These are phyloP conservation scores for Phytophthora lateralis DNA, from an alignment of 352 stramenopile genomes.

Conservation along the genomic window DNA sequence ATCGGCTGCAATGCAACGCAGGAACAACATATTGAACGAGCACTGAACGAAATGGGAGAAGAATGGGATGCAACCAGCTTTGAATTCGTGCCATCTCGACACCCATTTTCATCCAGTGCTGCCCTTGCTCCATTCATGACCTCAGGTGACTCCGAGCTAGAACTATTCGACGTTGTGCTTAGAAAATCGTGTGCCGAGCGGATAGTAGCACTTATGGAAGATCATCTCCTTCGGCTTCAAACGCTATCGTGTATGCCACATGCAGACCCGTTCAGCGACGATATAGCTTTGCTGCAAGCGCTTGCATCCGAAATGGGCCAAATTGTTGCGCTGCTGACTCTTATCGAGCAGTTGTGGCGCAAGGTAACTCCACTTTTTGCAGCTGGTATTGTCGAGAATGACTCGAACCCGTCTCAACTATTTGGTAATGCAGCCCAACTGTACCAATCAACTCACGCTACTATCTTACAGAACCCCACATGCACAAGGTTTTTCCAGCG, in stretches of 20 bases:
- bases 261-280: slow-evolving; percentile 44
- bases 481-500: slow-evolving; percentile 45
- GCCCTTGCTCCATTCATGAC: slow-evolving; percentile 10
- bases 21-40: slow-evolving; percentile 67
- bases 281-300: slow-evolving; percentile 53
- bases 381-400: slow-evolving; percentile 50
- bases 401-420: slow-evolving; percentile 44
- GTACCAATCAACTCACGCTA: slow-evolving; percentile 34
- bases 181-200: slow-evolving; percentile 48
- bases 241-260: slow-evolving; percentile 53
- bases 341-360: slow-evolving; percentile 56
- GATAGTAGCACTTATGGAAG: slow-evolving; percentile 57
- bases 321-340: slow-evolving; percentile 45
- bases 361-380: slow-evolving; percentile 56
- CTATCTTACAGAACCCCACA: slow-evolving; percentile 35
- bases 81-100: slow-evolving; percentile 41
- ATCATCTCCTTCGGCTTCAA: slow-evolving; percentile 63
- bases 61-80: slow-evolving; percentile 61
- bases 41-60: slow-evolving; percentile 43
- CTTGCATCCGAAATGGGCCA: slow-evolving; percentile 50
- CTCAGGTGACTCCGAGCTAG: background rate
- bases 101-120: slow-evolving; percentile 11
- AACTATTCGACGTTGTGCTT: slow-evolving; percentile 27
- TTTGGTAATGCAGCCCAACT: slow-evolving; percentile 53
- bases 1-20: slow-evolving; percentile 74